A percentile compares a stretch with the other conserved stretches of the same genome.
These are phyloP conservation scores for Mortierella sp. DNA, from an alignment of 371 early-diverging fungal genomes.

Conservation along the genomic window DNA sequence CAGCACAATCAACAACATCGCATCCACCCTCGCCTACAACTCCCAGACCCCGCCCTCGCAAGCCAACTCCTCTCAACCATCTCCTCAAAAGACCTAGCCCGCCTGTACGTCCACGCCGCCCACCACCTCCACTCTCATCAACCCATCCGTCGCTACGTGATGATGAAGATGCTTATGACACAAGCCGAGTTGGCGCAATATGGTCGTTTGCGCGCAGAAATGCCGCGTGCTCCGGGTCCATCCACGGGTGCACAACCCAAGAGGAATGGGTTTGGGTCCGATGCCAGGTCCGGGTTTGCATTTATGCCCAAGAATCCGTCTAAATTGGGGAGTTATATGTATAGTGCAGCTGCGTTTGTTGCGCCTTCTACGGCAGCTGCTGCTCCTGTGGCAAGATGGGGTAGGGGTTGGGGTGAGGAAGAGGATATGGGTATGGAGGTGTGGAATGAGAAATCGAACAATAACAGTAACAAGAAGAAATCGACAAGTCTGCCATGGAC, in stretches of 20 bases:
- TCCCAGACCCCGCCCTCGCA: constrained; percentile 22
- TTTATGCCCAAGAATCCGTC: constrained; percentile 25
- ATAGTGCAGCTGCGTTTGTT: background rate
- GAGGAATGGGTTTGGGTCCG: constrained; percentile 37
- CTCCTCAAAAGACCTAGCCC: constrained; percentile 23
- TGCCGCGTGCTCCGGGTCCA: constrained; percentile 48
- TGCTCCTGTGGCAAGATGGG: background rate
- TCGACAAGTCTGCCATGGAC: constrained; percentile 19
- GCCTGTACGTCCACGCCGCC: constrained; percentile 50
- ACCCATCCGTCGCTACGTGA: constrained; percentile 46
- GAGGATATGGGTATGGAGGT: background rate
- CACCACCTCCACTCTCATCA: constrained; percentile 55
- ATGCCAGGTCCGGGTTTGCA: constrained; percentile 31
- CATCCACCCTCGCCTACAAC: background rate
- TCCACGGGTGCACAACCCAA: constrained; percentile 46
- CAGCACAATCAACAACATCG: background rate
- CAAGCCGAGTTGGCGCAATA: constrained; percentile 47
- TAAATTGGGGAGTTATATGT: constrained; percentile 29
- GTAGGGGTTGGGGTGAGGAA: background rate
- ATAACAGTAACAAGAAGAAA: background rate
- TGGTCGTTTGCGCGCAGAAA: constrained; percentile 49
- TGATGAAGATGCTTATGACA: constrained; percentile 56
- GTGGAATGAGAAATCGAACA: background rate
- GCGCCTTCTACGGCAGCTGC: background rate
- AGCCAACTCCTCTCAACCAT: constrained; percentile 44